These are phyloP conservation scores for Hypoxylon sp. DNA, from an alignment of 2,329 filamentous ascomycete species.

Conservation along the genomic window DNA sequence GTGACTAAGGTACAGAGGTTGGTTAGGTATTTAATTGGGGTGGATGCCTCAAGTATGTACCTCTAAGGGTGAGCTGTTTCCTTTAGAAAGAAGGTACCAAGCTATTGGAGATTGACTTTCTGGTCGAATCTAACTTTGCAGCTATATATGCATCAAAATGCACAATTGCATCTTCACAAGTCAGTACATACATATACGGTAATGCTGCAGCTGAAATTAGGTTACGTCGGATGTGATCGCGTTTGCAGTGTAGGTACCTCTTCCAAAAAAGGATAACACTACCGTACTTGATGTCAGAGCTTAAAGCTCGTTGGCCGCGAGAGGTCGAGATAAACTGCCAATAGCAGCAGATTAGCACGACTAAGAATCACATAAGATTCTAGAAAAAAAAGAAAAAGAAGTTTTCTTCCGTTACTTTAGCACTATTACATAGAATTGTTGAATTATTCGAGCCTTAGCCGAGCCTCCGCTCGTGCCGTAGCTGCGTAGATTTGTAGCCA, in stretches of 20 bases:
- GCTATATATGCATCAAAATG: conserved; percentile 16
- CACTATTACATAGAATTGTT: conserved; percentile 22
- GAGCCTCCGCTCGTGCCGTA: conserved; percentile 36
- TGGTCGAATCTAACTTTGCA: conserved; percentile 27
- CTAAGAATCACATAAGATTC: conserved; percentile 4
- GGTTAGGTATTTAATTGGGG: conserved; percentile 12
- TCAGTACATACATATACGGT: conserved; percentile 1
- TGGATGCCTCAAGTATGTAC: conserved; percentile 14
- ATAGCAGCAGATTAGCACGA: conserved; percentile 3
- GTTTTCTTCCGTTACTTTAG: conserved; percentile 7
- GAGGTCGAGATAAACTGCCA: not conserved
- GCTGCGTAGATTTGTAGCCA: conserved; percentile 12
- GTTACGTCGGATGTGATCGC: conserved; percentile 10
- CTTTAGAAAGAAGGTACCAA: conserved; percentile 9
- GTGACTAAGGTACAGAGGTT: conserved; percentile 17
- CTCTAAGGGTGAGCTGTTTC: conserved; percentile 15
- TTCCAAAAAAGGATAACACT: not conserved
- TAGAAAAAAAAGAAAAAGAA: conserved; percentile 7
- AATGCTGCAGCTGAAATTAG: conserved; percentile 1
- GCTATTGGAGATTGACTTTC: conserved; percentile 1
- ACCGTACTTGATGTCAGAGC: conserved; percentile 10
- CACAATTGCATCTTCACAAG: conserved; percentile 27
- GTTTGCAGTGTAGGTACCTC: conserved; percentile 1
- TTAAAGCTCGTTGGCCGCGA: conserved; percentile 10
- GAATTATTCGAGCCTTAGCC: conserved; percentile 28